Percentiles rank a stretch among this genome's conserved stretches.
Conservation (phyloP, 257 asterid species). For the Solanum acaule region DNA sequence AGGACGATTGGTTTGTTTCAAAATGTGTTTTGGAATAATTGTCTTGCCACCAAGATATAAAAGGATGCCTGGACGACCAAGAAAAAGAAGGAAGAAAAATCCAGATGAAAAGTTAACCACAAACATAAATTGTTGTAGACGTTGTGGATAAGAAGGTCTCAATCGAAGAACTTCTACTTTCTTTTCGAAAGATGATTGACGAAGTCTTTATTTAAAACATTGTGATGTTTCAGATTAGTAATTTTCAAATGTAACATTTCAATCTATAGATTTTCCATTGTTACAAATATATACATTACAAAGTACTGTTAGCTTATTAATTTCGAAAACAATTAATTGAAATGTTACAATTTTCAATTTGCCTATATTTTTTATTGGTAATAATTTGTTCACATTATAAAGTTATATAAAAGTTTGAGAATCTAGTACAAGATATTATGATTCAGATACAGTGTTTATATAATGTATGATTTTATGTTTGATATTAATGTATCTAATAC, state of each 20-base stretch:
- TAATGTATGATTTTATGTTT: not conserved
- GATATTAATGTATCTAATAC: not conserved
- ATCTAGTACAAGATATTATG: not conserved
- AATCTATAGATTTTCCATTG: no score
- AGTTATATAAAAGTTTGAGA: not conserved
- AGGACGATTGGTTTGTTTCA: not conserved
- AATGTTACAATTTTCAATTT: no score
- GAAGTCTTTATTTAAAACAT: not conserved
- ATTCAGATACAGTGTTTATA: no score
- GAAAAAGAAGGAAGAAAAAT: not conserved
- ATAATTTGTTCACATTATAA: no score
- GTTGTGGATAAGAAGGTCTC: not conserved
- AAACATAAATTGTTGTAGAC: not conserved
- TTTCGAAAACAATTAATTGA: no score
- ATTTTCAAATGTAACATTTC: not conserved
- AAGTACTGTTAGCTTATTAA: not conserved
- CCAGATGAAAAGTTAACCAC: no score
- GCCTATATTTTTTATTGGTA: no score
- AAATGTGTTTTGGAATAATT: not conserved
- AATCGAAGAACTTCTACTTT: no score
- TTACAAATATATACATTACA: not conserved
- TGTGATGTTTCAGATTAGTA: not conserved
- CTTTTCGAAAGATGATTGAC: not conserved
- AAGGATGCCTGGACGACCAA: not conserved
- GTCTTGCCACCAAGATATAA: not conserved